These are phyloP conservation scores for Scheffersomyces lignicola DNA, from an alignment of 1,139 yeast genomes.

Conservation along the genomic window DNA sequence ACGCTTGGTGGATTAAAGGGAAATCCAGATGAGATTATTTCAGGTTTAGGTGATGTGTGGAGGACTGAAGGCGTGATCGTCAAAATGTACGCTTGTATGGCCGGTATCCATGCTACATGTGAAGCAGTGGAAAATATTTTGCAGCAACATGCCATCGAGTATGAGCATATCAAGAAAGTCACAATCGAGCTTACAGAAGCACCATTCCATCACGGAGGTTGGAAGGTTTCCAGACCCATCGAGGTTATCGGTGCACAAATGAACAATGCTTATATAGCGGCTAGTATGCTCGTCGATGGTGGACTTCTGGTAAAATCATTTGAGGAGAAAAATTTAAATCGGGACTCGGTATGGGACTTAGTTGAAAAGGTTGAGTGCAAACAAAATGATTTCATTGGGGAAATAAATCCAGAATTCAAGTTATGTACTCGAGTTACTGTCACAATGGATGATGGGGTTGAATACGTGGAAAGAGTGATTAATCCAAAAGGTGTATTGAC, in stretches of 20 bases:
- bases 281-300: not conserved
- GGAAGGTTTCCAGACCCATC: not conserved
- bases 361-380: not conserved
- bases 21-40: not conserved
- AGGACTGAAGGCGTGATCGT: constrained; percentile 1
- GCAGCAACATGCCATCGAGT: not conserved
- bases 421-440: not conserved
- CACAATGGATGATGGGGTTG: not conserved
- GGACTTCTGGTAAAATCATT: not conserved
- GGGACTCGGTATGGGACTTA: not conserved
- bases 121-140: not conserved
- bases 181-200: not conserved
- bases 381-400: not conserved
- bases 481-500: constrained; percentile 2
- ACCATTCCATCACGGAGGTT: constrained; percentile 1
- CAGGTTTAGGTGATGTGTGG: not conserved
- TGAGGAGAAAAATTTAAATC: not conserved
- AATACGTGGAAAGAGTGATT: not conserved
- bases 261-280: constrained; percentile 1
- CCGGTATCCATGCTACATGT: constrained; percentile 1
- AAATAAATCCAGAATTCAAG: constrained; percentile 1
- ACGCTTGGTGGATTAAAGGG: not conserved
- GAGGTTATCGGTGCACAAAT: constrained; percentile 1
- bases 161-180: not conserved
- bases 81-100: constrained; percentile 1